Percentiles rank a stretch among this genome's conserved stretches.
These are phyloP conservation scores for barrel medic (Medicago truncatula) DNA, from an alignment of 306 rosid species.

Conservation along the genomic window MtrunA17r5.0-ANR NC_053044.1:45972501-45973000, in stretches of 20 bases:
- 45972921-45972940: conserved; percentile 53
- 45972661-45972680: conserved; percentile 37
- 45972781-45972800: conserved; percentile 46
- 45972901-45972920: conserved; percentile 50
- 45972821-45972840: conserved; percentile 84
- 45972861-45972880: conserved; percentile 65
- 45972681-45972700: conserved; percentile 46
- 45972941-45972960: conserved; percentile 48
- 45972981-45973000: conserved; percentile 46
- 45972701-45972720: conserved; percentile 41
- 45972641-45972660: conserved; percentile 50
- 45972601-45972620: conserved; percentile 44
- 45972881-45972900: conserved; percentile 59
- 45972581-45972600: conserved; percentile 48
- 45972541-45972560: conserved; percentile 45
- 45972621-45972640: conserved; percentile 48
- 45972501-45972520: conserved; percentile 44
- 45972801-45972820: conserved; percentile 55
- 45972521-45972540: conserved; percentile 44
- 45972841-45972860: conserved; percentile 94
- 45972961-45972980: conserved; percentile 49
- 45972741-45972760: conserved; percentile 41
- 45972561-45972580: conserved; percentile 46
- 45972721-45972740: conserved; percentile 48
- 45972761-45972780: conserved; percentile 48